phyloP scores from a whole-genome alignment of 805 yeast genomes.

The Isabelozyma heimii region DNA sequence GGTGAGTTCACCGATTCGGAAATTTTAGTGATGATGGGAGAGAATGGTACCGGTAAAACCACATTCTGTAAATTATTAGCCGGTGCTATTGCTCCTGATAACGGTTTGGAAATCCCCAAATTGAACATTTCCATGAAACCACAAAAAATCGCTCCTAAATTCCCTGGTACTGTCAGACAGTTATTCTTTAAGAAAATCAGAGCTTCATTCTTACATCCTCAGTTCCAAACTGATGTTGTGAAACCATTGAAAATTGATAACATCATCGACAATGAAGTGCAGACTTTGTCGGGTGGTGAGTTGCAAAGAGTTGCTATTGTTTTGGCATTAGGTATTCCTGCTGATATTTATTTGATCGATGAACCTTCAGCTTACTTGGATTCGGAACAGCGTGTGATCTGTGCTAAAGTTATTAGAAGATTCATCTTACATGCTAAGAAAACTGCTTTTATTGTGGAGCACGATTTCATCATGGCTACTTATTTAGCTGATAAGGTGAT shows the following conservation, averaged over 20 bases:
- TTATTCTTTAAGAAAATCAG: slow-evolving; percentile 94
- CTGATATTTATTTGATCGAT: slow-evolving; percentile 95
- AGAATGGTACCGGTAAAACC: slow-evolving; percentile 99
- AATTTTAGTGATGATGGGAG: slow-evolving; percentile 99
- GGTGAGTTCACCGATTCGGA: slow-evolving; percentile 97
- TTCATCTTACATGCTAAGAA: slow-evolving; percentile 94
- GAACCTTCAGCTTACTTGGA: slow-evolving; percentile 99
- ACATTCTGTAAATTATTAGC: slow-evolving; percentile 95
- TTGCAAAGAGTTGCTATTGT: slow-evolving; percentile 99
- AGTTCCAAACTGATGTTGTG: slow-evolving; percentile 96
- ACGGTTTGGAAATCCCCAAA: slow-evolving; percentile 75
- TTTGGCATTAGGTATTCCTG: slow-evolving; percentile 87
- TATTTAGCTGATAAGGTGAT: slow-evolving; percentile 98
- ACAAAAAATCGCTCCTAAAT: slow-evolving; percentile 97
- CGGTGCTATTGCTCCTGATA: slow-evolving; percentile 88
- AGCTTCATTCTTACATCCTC: slow-evolving; percentile 91
- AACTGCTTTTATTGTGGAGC: slow-evolving; percentile 99
- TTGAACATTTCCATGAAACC: slow-evolving; percentile 97
- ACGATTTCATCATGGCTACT: slow-evolving; percentile 99
- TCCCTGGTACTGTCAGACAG: slow-evolving; percentile 98
- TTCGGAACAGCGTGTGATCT: slow-evolving; percentile 98
- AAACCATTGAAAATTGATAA: slow-evolving; percentile 93
- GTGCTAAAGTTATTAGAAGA: slow-evolving; percentile 97
- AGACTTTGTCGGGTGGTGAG: slow-evolving; percentile 98
- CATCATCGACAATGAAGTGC: slow-evolving; percentile 96